phyloP scores from a whole-genome alignment of 1,284 basidiomycete species.

The Hemileia vastatrix region DNA sequence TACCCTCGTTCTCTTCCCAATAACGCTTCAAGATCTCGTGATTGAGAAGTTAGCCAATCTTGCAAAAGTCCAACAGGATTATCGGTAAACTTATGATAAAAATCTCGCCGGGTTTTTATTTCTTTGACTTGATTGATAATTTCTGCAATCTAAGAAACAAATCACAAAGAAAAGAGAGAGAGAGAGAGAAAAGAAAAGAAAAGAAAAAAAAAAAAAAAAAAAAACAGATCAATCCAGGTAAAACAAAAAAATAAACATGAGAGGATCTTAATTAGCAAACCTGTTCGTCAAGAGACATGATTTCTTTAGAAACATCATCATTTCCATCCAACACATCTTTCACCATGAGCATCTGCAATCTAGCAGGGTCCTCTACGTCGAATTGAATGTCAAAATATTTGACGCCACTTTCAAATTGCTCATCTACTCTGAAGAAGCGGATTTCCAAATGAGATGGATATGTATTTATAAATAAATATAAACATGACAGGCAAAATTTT shows the following conservation, averaged over 20 bases:
- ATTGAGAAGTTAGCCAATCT: conserved; percentile 12
- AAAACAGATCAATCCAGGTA: too few relatives aligned
- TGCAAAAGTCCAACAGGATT: conserved; percentile 17
- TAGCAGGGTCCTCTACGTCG: conserved; percentile 19
- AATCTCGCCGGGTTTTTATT: conserved; percentile 18
- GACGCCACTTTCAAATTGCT: conserved; percentile 4
- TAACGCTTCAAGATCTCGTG: conserved; percentile 8
- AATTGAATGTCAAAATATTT: conserved; percentile 20
- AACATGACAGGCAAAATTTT: not conserved
- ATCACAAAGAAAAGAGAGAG: not conserved
- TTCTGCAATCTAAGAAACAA: conserved; percentile 10
- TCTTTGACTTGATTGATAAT: conserved; percentile 10
- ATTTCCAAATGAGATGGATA: too few relatives aligned
- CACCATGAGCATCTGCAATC: conserved; percentile 11
- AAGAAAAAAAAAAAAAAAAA: too few relatives aligned
- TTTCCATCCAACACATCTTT: conserved; percentile 12
- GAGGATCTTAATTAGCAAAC: too few relatives aligned
- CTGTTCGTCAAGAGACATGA: conserved; percentile 17
- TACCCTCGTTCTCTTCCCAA: conserved; percentile 7
- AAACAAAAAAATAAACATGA: too few relatives aligned
- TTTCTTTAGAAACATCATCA: conserved; percentile 9
- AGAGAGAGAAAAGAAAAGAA: not conserved
- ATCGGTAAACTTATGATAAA: conserved; percentile 11
- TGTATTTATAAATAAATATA: not conserved
- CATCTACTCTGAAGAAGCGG: conserved; percentile 12